Base-by-base conservation (phyloP, 257 asterid species). In the Plantago elongata region DNA sequence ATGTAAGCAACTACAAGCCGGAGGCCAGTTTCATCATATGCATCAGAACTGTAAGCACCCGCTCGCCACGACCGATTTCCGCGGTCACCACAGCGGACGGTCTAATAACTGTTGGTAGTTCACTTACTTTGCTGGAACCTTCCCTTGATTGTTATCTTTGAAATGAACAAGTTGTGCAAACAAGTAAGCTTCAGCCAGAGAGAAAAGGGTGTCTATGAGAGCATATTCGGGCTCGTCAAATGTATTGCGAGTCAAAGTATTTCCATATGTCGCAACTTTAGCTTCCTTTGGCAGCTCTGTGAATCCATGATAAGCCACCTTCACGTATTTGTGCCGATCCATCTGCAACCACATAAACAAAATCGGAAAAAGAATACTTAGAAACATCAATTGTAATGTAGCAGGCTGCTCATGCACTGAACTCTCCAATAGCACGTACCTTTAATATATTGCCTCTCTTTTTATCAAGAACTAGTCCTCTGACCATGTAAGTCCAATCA, bases 241-340 rank as follows among this genome's bases (percentile, higher is more conserved):
- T 59, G 99, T 69, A 60, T 93, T 91, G 38, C 95, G 91, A 51
- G 76, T 76, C 74, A 93, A 80, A 69, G 83, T 78, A 74, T 76
- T 93, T 47, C 96, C 97, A 54, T 93, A 93, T 9, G 95, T 64
- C 48, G 95, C 83, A 49, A 84, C 97, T 85, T 90, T 93, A 27
- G 85, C 96, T 77, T 93, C 96, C 77, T 93, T 93, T 1, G 92
- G 78, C 79, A 93, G 71, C 73, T 89, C 97, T 72, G 69, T 77
- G 68, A 87, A 89, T 66, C 97, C 99, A 81, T 89, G 99, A 77
- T 89, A 89, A 63, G 97, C 96, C 75, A 93, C 94, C 75, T 93
- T 93, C 27, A 93, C 99, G 66, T 89, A 89, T 62, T 93, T 89
- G 86, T 93, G 99, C 43, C 96, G 76, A 68, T 93, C 99, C 99